These are phyloP conservation scores for Arthrobotrys conoides DNA, from an alignment of 2,329 filamentous ascomycete genomes.

Conservation along the genomic window DNA sequence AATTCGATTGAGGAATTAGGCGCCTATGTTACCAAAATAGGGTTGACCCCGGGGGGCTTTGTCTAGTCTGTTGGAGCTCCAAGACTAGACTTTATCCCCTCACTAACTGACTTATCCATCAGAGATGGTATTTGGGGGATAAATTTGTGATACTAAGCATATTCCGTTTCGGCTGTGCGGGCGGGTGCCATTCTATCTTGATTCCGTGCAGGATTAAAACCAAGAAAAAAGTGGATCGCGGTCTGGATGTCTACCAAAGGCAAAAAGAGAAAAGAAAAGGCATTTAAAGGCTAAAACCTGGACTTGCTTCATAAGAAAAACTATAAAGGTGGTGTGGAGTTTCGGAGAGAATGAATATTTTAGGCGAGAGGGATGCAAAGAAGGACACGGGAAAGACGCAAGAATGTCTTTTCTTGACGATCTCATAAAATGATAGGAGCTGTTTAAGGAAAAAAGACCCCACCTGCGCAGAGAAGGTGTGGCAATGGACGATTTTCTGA, in stretches of 20 bases:
- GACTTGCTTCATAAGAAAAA: background rate
- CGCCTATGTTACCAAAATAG: constrained; percentile 37
- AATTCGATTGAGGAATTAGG: constrained; percentile 38
- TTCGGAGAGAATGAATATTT: constrained; percentile 42
- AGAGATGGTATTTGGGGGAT: constrained; percentile 17
- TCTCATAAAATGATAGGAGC: constrained; percentile 35
- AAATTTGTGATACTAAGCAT: constrained; percentile 14
- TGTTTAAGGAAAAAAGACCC: background rate
- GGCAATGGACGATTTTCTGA: constrained; percentile 36
- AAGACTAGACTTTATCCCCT: constrained; percentile 9
- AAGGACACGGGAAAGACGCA: constrained; percentile 54
- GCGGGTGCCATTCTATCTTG: constrained; percentile 12
- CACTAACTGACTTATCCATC: too few species aligned
- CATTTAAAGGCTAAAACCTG: constrained; percentile 26
- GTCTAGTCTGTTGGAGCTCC: too few species aligned
- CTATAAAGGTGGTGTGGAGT: constrained; percentile 29
- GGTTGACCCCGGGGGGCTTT: constrained; percentile 10
- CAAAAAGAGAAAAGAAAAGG: constrained; percentile 5
- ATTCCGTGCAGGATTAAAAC: constrained; percentile 23
- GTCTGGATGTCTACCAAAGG: constrained; percentile 10
- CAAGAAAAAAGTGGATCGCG: constrained; percentile 15
- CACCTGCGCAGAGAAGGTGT: constrained; percentile 44
- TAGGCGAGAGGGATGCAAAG: constrained; percentile 45
- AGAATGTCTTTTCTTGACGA: constrained; percentile 53
- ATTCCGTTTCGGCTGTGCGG: constrained; percentile 45